Conservation (phyloP, 495 filamentous ascomycete species). For the Penicillium ochrochloron region DNA sequence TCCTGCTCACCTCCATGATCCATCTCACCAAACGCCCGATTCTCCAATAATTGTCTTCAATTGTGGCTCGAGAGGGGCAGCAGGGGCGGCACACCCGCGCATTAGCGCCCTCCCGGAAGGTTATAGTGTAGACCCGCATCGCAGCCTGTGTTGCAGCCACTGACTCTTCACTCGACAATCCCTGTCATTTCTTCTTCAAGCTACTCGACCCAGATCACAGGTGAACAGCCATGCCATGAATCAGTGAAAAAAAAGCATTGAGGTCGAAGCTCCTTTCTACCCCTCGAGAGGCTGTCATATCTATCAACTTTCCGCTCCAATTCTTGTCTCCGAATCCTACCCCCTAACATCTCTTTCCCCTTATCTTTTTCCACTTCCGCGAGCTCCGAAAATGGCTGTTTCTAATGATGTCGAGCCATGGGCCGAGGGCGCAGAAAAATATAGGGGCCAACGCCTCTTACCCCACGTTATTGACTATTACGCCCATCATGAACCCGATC, state of each 20-base stretch:
- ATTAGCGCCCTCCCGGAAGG: slow-evolving; percentile 20
- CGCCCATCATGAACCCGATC: slow-evolving; percentile 27
- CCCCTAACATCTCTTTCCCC: background rate
- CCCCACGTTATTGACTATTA: slow-evolving; percentile 27
- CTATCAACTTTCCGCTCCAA: background rate
- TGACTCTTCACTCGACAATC: slow-evolving; percentile 12
- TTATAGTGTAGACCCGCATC: slow-evolving; percentile 24
- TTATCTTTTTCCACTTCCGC: background rate
- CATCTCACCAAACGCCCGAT: background rate
- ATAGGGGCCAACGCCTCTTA: slow-evolving; percentile 22
- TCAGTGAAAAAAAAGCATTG: background rate
- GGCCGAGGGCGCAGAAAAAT: slow-evolving; percentile 22
- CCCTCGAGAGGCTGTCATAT: background rate
- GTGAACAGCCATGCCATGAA: slow-evolving; percentile 5
- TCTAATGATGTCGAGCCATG: slow-evolving; percentile 13
- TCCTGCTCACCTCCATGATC: too few relatives aligned
- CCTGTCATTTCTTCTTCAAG: slow-evolving; percentile 12
- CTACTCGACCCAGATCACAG: background rate
- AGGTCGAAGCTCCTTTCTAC: background rate
- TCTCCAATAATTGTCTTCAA: background rate
- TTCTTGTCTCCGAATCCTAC: background rate
- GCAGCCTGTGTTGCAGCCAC: slow-evolving; percentile 15
- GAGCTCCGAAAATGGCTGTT: slow-evolving; percentile 13
- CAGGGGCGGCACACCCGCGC: slow-evolving; percentile 17
- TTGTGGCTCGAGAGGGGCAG: slow-evolving; percentile 12